These are phyloP conservation scores for Xerophyta viscosa DNA, from an alignment of 106 monocot species.

Conservation along the genomic window DNA sequence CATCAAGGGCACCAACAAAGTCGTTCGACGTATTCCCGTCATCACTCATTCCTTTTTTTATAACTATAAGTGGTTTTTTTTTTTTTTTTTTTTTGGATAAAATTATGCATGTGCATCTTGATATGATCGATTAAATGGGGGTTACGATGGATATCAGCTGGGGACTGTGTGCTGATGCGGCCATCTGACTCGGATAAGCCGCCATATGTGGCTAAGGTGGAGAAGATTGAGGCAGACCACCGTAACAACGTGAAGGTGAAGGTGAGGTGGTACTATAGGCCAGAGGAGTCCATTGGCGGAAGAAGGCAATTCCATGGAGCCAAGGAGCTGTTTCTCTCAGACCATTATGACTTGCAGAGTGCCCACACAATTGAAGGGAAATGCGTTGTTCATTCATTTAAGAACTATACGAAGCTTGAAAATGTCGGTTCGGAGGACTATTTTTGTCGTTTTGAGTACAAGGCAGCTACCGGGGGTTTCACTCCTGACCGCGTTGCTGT, in stretches of 20 bases:
- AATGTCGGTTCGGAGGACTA: conserved; percentile 42
- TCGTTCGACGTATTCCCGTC: conserved; percentile 51
- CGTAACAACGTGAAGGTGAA: conserved; percentile 48
- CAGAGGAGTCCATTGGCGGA: conserved; percentile 69
- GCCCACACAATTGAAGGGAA: conserved; percentile 69
- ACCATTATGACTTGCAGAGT: conserved; percentile 70
- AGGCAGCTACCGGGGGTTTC: conserved; percentile 40
- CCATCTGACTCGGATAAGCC: conserved; percentile 47
- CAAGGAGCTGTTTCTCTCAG: conserved; percentile 72
- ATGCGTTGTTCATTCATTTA: conserved; percentile 69
- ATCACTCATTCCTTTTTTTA: no score
- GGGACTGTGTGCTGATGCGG: conserved; percentile 70
- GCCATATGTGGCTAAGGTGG: conserved; percentile 64
- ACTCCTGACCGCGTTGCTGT: conserved; percentile 44
- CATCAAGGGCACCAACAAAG: conserved; percentile 66
- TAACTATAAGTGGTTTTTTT: no score
- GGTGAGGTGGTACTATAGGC: conserved; percentile 73
- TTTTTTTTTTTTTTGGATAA: no score
- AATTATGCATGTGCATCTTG: no score
- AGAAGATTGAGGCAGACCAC: conserved; percentile 54
- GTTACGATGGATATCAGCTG: conserved; percentile 25
- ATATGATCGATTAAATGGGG: no score
- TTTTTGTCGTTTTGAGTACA: conserved; percentile 45
- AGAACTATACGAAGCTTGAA: conserved; percentile 70
- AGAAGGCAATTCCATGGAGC: conserved; percentile 66